Evolutionary conservation across 768 basidiomycete genomes (phyloP).

Genomic region (Lanmaoa pseudosensibilis): DNA sequence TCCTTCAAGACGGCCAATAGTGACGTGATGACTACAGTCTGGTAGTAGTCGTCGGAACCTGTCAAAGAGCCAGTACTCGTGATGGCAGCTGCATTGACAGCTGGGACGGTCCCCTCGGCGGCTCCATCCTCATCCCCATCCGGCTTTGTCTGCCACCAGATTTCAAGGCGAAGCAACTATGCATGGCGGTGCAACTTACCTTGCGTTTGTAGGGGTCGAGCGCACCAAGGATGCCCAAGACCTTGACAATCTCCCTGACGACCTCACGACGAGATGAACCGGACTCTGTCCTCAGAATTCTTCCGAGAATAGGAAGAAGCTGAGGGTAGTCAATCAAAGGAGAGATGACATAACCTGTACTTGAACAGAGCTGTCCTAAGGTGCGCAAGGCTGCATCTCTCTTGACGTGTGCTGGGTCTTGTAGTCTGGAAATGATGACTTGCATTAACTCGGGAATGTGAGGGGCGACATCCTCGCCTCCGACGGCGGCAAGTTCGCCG

Average conservation of each 20-base stretch:
- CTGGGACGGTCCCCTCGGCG: constrained; percentile 57
- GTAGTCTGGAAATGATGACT: constrained; percentile 82
- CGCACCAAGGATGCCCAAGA: constrained; percentile 93
- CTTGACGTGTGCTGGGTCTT: constrained; percentile 86
- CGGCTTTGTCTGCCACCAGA: constrained; percentile 46
- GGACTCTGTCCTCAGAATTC: constrained; percentile 81
- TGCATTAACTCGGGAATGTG: constrained; percentile 87
- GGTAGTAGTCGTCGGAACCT: constrained; percentile 93
- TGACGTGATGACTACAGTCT: constrained; percentile 89
- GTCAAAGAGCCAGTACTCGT: constrained; percentile 59
- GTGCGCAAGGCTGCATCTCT: constrained; percentile 93
- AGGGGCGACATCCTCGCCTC: constrained; percentile 85
- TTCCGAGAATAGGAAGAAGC: constrained; percentile 79
- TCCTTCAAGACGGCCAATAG: constrained; percentile 88
- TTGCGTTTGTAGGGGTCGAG: constrained; percentile 94
- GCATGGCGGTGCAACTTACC: constrained; percentile 43
- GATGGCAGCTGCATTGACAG: constrained; percentile 68
- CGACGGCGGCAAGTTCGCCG: constrained; percentile 90
- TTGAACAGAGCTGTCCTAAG: constrained; percentile 92
- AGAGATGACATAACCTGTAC: constrained; percentile 91
- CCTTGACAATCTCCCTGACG: constrained; percentile 91
- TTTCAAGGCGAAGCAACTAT: constrained; percentile 5
- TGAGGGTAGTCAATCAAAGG: constrained; percentile 92
- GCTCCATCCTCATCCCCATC: constrained; percentile 71
- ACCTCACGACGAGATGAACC: constrained; percentile 81